Conservation (phyloP, 2,329 filamentous ascomycete genomes). For the Pseudogymnoascus sp. region DNA sequence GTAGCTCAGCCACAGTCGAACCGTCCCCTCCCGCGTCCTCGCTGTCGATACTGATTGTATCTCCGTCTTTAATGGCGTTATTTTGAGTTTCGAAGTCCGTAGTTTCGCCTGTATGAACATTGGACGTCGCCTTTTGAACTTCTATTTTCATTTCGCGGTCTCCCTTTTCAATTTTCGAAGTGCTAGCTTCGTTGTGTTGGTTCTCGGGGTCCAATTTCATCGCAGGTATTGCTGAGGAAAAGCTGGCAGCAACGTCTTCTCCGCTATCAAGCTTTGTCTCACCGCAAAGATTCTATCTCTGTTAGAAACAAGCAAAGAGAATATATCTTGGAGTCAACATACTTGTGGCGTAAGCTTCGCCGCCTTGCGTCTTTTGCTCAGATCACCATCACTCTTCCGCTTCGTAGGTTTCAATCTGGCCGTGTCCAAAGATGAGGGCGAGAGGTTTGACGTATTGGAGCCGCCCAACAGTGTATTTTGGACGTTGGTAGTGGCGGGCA, state of each 20-base stretch:
- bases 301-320: too few relatives aligned
- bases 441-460: background rate
- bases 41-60: background rate
- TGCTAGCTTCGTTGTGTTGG: too few relatives aligned
- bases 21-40: background rate
- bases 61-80: background rate
- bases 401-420: background rate
- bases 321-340: too few relatives aligned
- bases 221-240: too few relatives aligned
- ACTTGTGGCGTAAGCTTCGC: too few relatives aligned
- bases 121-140: background rate
- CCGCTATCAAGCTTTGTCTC: too few relatives aligned
- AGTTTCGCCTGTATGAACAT: too few relatives aligned
- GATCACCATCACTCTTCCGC: background rate
- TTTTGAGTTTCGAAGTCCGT: background rate
- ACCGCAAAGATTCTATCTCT: too few relatives aligned
- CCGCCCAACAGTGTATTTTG: background rate
- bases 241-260: too few relatives aligned
- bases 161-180: too few relatives aligned
- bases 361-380: background rate
- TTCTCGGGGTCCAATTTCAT: too few relatives aligned
- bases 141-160: background rate
- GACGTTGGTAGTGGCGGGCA: background rate
- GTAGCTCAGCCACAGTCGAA: background rate
- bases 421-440: background rate